Base-by-base conservation (phyloP, 2,329 filamentous ascomycete species). In the Pestalotiopsis sp. region DNA sequence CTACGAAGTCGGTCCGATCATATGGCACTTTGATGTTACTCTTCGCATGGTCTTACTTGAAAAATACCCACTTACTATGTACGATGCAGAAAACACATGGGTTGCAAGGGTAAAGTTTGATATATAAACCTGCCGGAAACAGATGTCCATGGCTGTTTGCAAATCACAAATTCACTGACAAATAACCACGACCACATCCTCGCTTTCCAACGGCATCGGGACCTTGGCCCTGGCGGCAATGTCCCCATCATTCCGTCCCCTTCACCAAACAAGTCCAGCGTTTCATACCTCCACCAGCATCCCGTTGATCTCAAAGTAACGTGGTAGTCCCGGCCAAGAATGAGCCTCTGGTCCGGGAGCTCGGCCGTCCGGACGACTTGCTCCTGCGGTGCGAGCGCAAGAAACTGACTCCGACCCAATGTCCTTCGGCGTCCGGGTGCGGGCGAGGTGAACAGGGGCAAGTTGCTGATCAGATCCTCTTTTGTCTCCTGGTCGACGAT, bases 331-430 rank as follows among this genome's bases (percentile, higher is more conserved):
- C 45, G 45, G 45, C n/a, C 45, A n/a, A 17, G 3, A n/a, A 52
- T 9, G n/a, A 52, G 45, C 14, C 45, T 17, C 3, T 52, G 45
- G 13, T 14, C 4, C 14, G 59, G 59, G 1, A 62, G 59, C 11
- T 62, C 13, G 4, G 59, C 59, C 2, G 59, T 62, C 59, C 59
- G 59, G 20, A 23, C 40, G 25, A 41, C 13, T 20, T 41, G 59
- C 59, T 62, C 59, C 17, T 13, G 25, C 25, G 59, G 59, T 13
- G 59, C 20, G 59, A 62, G 59, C 59, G 59, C 59, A 62, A 62
- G 59, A 2, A 62, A 62, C 27, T 40, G 59, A 23, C 36, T 62
- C 12, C 31, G 59, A 12, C 23, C 12, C 27, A 23, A 62, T 36
- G 23, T 13, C 11, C 59, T 27, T 41, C 23, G 12, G 25, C 59